Percentiles rank a stretch among this genome's conserved stretches.
phyloP scores from a whole-genome alignment of 345 rosid species.

The Moringa oleifera region DNA sequence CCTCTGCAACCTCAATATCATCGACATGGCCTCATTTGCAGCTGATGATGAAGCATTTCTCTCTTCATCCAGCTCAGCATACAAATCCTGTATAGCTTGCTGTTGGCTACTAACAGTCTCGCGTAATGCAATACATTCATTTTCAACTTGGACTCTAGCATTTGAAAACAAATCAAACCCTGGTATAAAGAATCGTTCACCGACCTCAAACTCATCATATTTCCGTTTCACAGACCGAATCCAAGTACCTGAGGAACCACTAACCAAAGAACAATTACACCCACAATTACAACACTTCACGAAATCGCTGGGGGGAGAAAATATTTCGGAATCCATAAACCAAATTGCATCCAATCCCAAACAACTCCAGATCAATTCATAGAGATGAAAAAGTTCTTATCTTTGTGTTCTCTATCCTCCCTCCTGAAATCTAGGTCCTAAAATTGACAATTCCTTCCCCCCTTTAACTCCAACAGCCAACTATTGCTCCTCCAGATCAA shows the following conservation, averaged over 20 bases:
- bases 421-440: not conserved
- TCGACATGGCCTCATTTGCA: constrained; percentile 96
- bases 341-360: constrained; percentile 23
- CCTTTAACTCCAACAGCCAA: not conserved
- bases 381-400: not conserved
- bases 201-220: constrained; percentile 53
- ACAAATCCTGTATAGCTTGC: constrained; percentile 57
- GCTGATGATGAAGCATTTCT: constrained; percentile 91
- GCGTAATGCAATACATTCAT: constrained; percentile 66
- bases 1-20: constrained; percentile 92
- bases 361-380: not conserved
- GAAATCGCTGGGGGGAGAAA: constrained; percentile 28
- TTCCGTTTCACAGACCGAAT: constrained; percentile 69
- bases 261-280: constrained; percentile 41
- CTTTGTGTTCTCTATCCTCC: not conserved
- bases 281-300: constrained; percentile 60
- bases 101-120: constrained; percentile 78
- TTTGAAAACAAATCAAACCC: constrained; percentile 45
- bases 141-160: constrained; percentile 73
- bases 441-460: not conserved
- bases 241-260: constrained; percentile 36
- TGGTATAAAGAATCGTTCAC: constrained; percentile 41
- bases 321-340: constrained; percentile 49
- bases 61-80: constrained; percentile 81
- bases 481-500: not conserved